Percentiles rank a stretch among this genome's conserved stretches.
Conservation (phyloP, 2,329 filamentous ascomycete genomes). For the Sporothrix dimorphospora region DNA sequence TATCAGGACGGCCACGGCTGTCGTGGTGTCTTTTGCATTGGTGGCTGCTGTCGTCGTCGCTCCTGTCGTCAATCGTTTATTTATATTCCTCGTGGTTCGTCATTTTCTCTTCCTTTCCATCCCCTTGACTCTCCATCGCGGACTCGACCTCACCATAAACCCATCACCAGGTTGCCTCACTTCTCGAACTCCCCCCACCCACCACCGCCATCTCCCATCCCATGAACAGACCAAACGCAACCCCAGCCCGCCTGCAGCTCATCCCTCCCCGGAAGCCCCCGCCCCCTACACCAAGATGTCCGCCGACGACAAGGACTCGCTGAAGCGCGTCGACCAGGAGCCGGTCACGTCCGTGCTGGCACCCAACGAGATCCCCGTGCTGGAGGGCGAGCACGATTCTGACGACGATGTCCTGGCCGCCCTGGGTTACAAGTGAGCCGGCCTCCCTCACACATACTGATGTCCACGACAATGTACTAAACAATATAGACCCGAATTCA, state of each 20-base stretch:
- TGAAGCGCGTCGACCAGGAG: constrained; percentile 30
- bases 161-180: not conserved
- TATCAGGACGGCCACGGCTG: not conserved
- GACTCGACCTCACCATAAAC: not conserved
- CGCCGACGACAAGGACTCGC: constrained; percentile 23
- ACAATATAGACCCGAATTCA: constrained; percentile 49
- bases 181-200: not conserved
- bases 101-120: not conserved
- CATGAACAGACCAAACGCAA: not conserved
- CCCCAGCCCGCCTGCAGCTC: not conserved
- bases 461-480: not conserved
- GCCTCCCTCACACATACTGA: too few species aligned
- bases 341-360: constrained; percentile 32
- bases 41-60: not conserved
- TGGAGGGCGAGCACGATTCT: constrained; percentile 26
- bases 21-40: not conserved
- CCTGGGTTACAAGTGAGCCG: constrained; percentile 53
- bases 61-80: not conserved
- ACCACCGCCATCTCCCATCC: not conserved
- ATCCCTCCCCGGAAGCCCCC: not conserved
- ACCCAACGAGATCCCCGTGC: constrained; percentile 30
- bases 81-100: not conserved
- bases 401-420: constrained; percentile 66
- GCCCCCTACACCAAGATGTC: constrained; percentile 11
- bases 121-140: not conserved